Conservation (phyloP, 495 filamentous ascomycete genomes). For the Neurospora sp. region DNA sequence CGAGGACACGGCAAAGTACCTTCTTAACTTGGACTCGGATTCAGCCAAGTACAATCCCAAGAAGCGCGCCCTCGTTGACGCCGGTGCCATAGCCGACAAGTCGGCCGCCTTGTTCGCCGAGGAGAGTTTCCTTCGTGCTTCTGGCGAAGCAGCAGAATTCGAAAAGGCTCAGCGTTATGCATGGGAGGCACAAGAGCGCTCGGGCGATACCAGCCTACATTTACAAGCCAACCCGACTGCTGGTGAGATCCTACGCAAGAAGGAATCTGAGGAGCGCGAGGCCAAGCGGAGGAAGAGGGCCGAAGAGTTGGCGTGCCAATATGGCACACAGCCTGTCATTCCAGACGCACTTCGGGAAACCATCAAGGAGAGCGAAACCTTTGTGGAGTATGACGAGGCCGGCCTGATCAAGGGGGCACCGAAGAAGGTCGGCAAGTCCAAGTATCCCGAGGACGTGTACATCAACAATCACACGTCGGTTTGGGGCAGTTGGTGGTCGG, state of each 20-base stretch:
- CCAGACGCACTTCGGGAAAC: constrained; percentile 53
- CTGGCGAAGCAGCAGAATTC: constrained; percentile 91
- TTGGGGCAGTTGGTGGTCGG: constrained; percentile 96
- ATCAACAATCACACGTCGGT: constrained; percentile 86
- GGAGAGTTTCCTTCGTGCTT: constrained; percentile 83
- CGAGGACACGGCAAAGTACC: constrained; percentile 97
- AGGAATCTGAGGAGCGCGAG: constrained; percentile 60
- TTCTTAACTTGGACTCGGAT: constrained; percentile 88
- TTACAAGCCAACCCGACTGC: constrained; percentile 94
- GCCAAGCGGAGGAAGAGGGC: constrained; percentile 55
- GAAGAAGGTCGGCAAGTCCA: constrained; percentile 65
- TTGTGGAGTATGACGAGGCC: constrained; percentile 87
- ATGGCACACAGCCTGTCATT: constrained; percentile 64
- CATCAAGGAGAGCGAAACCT: constrained; percentile 74
- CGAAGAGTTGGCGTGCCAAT: constrained; percentile 71
- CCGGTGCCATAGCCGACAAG: constrained; percentile 71
- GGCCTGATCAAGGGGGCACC: constrained; percentile 84
- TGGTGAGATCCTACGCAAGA: constrained; percentile 73
- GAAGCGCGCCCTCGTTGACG: constrained; percentile 86
- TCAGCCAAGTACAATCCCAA: constrained; percentile 98
- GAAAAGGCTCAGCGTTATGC: constrained; percentile 82
- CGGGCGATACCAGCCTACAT: constrained; percentile 65
- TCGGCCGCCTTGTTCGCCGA: constrained; percentile 86
- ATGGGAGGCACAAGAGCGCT: constrained; percentile 87
- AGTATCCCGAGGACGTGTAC: constrained; percentile 81